phyloP scores from a whole-genome alignment of 768 basidiomycete genomes.

The Suillus lakei region DNA sequence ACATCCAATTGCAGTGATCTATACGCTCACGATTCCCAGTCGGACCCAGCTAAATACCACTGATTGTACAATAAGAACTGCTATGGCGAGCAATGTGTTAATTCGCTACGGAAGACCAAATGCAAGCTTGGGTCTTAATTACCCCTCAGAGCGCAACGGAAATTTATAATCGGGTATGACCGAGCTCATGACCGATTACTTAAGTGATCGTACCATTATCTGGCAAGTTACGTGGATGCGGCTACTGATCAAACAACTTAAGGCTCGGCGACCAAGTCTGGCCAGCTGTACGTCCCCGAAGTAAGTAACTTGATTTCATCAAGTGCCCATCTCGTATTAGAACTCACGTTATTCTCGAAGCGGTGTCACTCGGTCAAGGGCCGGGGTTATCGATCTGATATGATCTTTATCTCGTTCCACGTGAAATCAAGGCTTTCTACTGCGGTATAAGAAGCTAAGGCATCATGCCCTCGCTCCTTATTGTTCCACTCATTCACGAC shows the following conservation, averaged over 20 bases:
- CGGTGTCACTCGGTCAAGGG: background rate
- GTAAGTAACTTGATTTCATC: background rate
- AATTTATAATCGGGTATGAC: background rate
- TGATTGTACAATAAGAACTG: background rate
- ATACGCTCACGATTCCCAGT: constrained; percentile 25
- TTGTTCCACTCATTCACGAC: background rate
- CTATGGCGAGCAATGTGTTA: background rate
- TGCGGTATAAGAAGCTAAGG: background rate
- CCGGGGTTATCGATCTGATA: background rate
- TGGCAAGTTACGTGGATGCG: background rate
- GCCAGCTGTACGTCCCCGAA: background rate
- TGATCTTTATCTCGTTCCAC: background rate
- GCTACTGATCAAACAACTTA: background rate
- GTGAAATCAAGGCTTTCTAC: background rate
- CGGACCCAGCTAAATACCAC: constrained; percentile 19
- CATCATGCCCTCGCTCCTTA: background rate
- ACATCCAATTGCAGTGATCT: background rate
- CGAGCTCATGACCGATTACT: background rate
- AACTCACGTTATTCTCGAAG: background rate
- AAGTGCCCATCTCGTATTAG: background rate
- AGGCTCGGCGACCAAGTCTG: background rate
- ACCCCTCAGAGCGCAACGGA: background rate
- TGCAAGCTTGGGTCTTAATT: background rate
- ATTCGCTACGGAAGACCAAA: no score
- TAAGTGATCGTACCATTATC: background rate